Evolutionary conservation across 768 basidiomycete genomes (phyloP).

Genomic region (Chalciporus chontae): DNA sequence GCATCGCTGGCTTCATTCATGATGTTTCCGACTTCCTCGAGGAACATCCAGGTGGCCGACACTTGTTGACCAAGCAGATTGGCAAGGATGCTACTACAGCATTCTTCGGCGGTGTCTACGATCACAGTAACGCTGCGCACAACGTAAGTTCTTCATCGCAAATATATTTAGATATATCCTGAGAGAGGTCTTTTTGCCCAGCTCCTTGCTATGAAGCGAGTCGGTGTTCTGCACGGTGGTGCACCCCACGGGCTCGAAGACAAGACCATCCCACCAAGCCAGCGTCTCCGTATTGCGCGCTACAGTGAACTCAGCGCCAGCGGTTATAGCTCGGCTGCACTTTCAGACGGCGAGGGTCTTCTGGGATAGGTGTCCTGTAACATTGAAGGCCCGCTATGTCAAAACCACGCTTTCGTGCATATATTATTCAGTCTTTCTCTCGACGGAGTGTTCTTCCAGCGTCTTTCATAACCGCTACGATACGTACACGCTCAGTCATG

Average conservation of each 20-base stretch:
- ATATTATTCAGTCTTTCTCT: constrained; percentile 4
- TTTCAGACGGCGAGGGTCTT: constrained; percentile 57
- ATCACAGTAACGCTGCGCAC: constrained; percentile 86
- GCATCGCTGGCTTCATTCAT: constrained; percentile 91
- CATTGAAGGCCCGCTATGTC: no score
- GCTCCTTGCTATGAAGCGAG: constrained; percentile 49
- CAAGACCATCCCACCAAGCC: constrained; percentile 66
- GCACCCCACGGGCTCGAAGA: constrained; percentile 55
- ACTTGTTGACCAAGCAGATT: constrained; percentile 77
- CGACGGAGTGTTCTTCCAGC: neutral
- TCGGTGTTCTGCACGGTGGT: constrained; percentile 52
- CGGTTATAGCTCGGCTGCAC: constrained; percentile 53
- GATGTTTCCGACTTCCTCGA: constrained; percentile 82
- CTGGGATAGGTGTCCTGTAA: constrained; percentile 27
- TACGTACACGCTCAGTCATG: constrained; percentile 11
- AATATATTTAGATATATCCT: neutral
- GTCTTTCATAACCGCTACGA: constrained; percentile 8
- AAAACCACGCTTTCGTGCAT: constrained; percentile 6
- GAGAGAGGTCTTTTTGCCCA: constrained; percentile 5
- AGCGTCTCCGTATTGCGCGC: constrained; percentile 66
- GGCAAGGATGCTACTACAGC: constrained; percentile 91
- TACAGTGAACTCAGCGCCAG: constrained; percentile 51
- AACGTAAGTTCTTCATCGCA: constrained; percentile 46
- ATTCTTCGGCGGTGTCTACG: constrained; percentile 91
- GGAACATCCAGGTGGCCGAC: constrained; percentile 89